These are phyloP conservation scores for Puccinia novopanici DNA, from an alignment of 1,284 basidiomycete genomes.

Conservation along the genomic window DNA sequence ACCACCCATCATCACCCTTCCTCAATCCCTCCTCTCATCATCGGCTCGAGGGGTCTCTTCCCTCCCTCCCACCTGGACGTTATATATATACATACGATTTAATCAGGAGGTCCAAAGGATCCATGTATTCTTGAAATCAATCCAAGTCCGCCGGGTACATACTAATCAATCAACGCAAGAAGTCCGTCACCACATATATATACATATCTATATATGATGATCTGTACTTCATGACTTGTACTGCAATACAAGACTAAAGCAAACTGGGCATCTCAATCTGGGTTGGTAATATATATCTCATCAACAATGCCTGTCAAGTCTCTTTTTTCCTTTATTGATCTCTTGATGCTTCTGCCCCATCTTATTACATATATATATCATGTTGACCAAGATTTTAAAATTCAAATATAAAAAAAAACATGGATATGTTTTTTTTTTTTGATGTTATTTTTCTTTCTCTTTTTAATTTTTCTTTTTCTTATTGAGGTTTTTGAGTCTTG, in stretches of 20 bases:
- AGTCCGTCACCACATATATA: slow-evolving; percentile 23
- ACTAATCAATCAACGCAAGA: background rate
- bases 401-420: background rate
- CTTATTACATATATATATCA: background rate
- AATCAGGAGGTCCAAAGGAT: slow-evolving; percentile 33
- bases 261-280: background rate
- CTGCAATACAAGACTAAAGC: background rate
- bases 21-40: slow-evolving; percentile 1
- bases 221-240: background rate
- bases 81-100: slow-evolving; percentile 1
- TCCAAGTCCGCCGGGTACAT: background rate
- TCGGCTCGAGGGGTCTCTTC: background rate
- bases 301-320: background rate
- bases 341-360: background rate
- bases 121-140: slow-evolving; percentile 37
- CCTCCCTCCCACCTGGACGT: background rate
- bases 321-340: background rate
- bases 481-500: background rate
- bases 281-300: background rate
- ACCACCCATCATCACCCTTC: background rate
- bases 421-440: background rate
- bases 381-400: background rate
- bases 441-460: background rate
- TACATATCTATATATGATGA: slow-evolving; percentile 7
- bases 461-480: slow-evolving; percentile 6